Base-by-base conservation (phyloP, 2,329 filamentous ascomycete genomes). In the Macroventuria anomochaeta region DNA sequence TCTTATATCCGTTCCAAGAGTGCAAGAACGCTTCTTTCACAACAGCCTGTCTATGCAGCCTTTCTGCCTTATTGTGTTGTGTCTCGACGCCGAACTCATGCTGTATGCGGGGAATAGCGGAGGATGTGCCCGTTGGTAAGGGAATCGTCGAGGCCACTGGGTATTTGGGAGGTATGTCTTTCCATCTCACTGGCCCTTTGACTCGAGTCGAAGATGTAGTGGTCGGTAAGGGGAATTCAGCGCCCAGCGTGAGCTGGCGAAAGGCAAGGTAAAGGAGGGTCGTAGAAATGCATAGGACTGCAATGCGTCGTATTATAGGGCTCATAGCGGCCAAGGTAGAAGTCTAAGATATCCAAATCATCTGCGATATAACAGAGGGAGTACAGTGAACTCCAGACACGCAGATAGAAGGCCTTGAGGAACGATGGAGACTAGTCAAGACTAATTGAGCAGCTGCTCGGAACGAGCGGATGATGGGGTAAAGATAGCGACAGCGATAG, bases 1-100 rank as follows among this genome's bases (percentile, higher is more conserved):
- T 66, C 55, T 77, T 81, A 67, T 86, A 86, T 23, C 80, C 77
- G 11, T 76, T 69, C 79, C 82, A 77, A 3, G 71, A 70, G 36
- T 72, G 73, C 46, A 70, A 43, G 49, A 77, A 76, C 11, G 67
- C 67, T 5, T 69, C 60, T 46, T 75, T 76, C 7, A 77, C 74
- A 32, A 68, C 70, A 8, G 61, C 51, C 47, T 68, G 67, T 39
- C 75, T 61, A 7, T 66, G 54, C 25, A 71, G 49, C 29, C 73
- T 61, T 53, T 72, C 57, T 36, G 69, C 59, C 51, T 64, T 67
- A 50, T 64, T 68, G 47, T 70, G 64, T 28, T 63, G 63, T n/a
- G 70, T 69, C 58, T 76, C 73, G 2, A 61, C 62, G 43, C 64
- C 63, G 46, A 74, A 75, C 6, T 71, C 62, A 44, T 72, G 70